These are phyloP conservation scores for Fomitopsis pulvina DNA, from an alignment of 768 basidiomycete genomes.

Conservation along the genomic window DNA sequence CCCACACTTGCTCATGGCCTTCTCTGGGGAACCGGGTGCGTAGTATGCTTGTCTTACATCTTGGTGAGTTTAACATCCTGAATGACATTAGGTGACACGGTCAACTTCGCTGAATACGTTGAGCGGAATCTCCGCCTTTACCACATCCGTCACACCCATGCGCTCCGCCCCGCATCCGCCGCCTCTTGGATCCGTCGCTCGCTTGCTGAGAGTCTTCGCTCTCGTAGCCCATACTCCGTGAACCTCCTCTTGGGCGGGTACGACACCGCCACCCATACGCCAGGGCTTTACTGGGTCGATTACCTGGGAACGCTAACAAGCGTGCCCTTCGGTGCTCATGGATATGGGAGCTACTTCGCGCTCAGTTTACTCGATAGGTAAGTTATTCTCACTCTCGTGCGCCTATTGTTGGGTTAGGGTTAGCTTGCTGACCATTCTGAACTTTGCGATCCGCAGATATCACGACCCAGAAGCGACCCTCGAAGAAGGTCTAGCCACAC, in stretches of 20 bases:
- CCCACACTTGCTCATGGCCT: slow-evolving; percentile 90
- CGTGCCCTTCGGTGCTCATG: slow-evolving; percentile 92
- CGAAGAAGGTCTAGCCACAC: slow-evolving; percentile 78
- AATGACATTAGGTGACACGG: slow-evolving; percentile 63
- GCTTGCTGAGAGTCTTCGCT: slow-evolving; percentile 84
- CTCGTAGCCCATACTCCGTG: slow-evolving; percentile 82
- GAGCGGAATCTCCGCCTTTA: slow-evolving; percentile 95
- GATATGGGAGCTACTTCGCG: slow-evolving; percentile 91
- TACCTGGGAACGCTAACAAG: slow-evolving; percentile 86
- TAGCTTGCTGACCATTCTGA: too few relatives aligned
- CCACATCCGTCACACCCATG: slow-evolving; percentile 89
- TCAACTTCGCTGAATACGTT: slow-evolving; percentile 94
- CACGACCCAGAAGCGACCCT: slow-evolving; percentile 83
- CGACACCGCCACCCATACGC: slow-evolving; percentile 66
- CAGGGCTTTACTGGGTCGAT: slow-evolving; percentile 93
- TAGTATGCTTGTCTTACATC: slow-evolving; percentile 5
- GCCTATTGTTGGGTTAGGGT: too few relatives aligned
- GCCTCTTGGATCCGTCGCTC: slow-evolving; percentile 93
- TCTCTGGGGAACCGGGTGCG: slow-evolving; percentile 88
- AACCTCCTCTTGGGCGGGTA: slow-evolving; percentile 92
- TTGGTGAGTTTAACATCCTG: neutral
- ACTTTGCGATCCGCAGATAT: too few relatives aligned
- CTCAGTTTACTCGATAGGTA: slow-evolving; percentile 88
- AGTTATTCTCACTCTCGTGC: too few relatives aligned
- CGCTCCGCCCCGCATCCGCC: slow-evolving; percentile 84